phyloP scores from a whole-genome alignment of 306 rosid species.

The Cicer pinnatifidum region DNA sequence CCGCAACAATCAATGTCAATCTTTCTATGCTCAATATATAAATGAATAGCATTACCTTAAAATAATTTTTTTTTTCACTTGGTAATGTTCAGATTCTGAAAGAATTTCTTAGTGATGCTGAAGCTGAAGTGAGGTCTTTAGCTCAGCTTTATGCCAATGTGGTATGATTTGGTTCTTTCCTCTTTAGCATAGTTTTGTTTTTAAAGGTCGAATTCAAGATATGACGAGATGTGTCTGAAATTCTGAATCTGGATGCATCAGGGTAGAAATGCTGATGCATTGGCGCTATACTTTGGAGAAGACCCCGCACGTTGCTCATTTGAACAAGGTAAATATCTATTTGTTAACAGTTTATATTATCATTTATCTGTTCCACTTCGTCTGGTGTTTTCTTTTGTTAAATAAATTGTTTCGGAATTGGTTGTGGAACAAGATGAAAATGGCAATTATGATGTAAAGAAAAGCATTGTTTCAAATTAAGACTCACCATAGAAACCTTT shows the following conservation, averaged over 20 bases:
- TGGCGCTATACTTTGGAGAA: slow-evolving; percentile 81
- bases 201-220: slow-evolving; percentile 29
- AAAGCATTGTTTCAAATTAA: slow-evolving; percentile 33
- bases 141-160: slow-evolving; percentile 77
- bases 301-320: slow-evolving; percentile 79
- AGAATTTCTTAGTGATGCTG: slow-evolving; percentile 69
- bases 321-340: slow-evolving; percentile 68
- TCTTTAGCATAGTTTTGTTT: slow-evolving; percentile 31
- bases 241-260: slow-evolving; percentile 52
- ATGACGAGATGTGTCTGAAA: slow-evolving; percentile 39
- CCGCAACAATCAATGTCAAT: slow-evolving; percentile 32
- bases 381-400: background rate
- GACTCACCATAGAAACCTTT: slow-evolving; percentile 2
- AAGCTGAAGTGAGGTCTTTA: slow-evolving; percentile 85
- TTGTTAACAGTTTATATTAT: slow-evolving; percentile 10
- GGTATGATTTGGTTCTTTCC: slow-evolving; percentile 58
- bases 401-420: too few species aligned
- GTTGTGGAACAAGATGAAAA: slow-evolving; percentile 1
- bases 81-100: slow-evolving; percentile 61
- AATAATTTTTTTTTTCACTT: slow-evolving; percentile 13
- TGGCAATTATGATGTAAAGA: slow-evolving; percentile 8
- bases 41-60: background rate
- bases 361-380: background rate
- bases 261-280: slow-evolving; percentile 92
- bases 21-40: background rate